phyloP scores from a whole-genome alignment of 495 filamentous ascomycete genomes.

The Podospora comata region DNA sequence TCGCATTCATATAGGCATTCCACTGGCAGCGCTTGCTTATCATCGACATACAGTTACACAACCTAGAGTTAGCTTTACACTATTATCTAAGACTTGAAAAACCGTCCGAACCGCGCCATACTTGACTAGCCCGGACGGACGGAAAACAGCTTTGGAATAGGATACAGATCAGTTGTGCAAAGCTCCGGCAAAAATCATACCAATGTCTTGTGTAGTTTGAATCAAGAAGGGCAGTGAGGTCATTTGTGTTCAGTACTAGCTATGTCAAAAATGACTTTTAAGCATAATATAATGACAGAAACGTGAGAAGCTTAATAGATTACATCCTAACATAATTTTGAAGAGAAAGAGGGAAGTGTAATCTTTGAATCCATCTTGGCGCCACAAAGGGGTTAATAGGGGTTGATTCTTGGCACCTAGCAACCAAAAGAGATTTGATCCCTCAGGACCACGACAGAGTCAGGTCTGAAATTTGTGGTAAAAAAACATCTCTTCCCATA shows the following conservation, averaged over 20 bases:
- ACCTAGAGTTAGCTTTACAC: too few species aligned
- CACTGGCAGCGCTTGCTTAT: too few species aligned
- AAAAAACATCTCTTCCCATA: background rate
- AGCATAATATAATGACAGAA: background rate
- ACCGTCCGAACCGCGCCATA: background rate
- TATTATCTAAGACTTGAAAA: background rate
- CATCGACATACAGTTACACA: too few species aligned
- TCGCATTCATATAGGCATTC: too few species aligned
- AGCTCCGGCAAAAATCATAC: background rate
- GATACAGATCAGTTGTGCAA: background rate
- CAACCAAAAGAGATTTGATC: background rate
- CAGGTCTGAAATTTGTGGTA: background rate
- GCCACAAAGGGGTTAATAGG: background rate
- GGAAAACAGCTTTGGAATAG: background rate
- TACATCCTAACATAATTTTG: background rate
- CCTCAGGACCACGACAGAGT: too few species aligned
- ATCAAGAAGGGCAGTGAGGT: background rate
- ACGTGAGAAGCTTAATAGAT: background rate
- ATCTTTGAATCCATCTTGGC: background rate
- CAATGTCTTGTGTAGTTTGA: background rate
- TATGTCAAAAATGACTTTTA: background rate
- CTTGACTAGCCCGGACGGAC: background rate
- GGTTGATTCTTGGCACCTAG: background rate
- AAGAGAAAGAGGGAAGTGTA: background rate
- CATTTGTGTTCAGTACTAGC: background rate